These are phyloP conservation scores for Alternaria panax DNA, from an alignment of 2,329 filamentous ascomycete species.

Conservation along the genomic window DNA sequence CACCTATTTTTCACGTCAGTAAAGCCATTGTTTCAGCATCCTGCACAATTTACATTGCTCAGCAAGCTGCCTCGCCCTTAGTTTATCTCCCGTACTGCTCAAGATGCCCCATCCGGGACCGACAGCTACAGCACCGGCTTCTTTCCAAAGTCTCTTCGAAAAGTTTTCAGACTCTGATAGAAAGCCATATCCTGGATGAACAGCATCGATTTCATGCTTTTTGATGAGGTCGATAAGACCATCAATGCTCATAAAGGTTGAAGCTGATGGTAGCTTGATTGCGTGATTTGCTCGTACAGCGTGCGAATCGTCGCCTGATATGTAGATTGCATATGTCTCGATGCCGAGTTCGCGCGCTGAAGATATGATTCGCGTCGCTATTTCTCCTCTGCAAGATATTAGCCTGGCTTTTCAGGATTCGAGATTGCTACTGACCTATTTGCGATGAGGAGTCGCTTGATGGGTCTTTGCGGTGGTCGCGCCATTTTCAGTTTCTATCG, in stretches of 20 bases:
- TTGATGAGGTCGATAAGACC: conserved; percentile 58
- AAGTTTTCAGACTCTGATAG: conserved; percentile 64
- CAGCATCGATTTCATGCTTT: conserved; percentile 61
- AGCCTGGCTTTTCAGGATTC: not conserved
- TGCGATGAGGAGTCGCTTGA: conserved; percentile 61
- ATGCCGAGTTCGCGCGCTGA: conserved; percentile 66
- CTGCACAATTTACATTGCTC: conserved; percentile 50
- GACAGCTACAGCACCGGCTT: conserved; percentile 58
- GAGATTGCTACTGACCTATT: conserved; percentile 54
- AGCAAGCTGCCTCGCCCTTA: conserved; percentile 62
- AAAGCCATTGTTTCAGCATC: not conserved
- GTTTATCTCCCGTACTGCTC: conserved; percentile 63
- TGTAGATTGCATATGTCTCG: conserved; percentile 65
- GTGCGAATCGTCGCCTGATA: conserved; percentile 63
- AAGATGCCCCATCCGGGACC: conserved; percentile 66
- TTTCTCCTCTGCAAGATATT: conserved; percentile 62
- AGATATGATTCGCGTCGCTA: conserved; percentile 67
- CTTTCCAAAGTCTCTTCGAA: conserved; percentile 57
- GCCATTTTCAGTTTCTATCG: conserved; percentile 22
- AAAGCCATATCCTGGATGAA: conserved; percentile 71
- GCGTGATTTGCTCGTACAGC: conserved; percentile 60
- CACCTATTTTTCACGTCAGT: conserved; percentile 29
- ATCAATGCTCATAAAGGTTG: conserved; percentile 62
- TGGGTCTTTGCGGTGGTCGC: conserved; percentile 43
- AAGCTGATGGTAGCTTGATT: conserved; percentile 59